These are phyloP conservation scores for Aspergillus tanneri DNA, from an alignment of 2,329 filamentous ascomycete genomes.

Conservation along the genomic window DNA sequence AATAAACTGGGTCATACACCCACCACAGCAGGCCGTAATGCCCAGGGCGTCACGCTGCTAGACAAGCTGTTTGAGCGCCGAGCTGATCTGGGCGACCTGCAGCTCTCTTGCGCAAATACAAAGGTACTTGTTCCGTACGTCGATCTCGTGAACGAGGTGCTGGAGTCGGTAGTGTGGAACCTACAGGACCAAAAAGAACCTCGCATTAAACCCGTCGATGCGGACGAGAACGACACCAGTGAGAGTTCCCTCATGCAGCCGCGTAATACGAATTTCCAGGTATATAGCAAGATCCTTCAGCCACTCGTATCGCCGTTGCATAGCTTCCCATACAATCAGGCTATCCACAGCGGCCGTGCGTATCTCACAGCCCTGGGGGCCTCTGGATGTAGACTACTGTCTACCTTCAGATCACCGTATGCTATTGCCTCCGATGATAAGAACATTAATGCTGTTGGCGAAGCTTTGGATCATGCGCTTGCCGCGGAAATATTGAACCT, in stretches of 20 bases:
- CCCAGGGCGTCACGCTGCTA: background rate
- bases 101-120: conserved; percentile 7
- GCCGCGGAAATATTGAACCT: background rate
- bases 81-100: background rate
- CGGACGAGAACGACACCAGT: background rate
- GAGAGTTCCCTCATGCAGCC: background rate
- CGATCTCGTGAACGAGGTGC: background rate
- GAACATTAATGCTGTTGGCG: background rate
- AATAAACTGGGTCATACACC: background rate
- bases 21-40: background rate
- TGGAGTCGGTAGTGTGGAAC: background rate
- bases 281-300: background rate
- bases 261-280: background rate
- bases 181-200: background rate
- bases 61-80: conserved; percentile 1
- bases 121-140: conserved; percentile 3
- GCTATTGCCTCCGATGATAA: background rate
- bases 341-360: background rate
- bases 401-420: background rate
- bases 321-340: conserved; percentile 3
- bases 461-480: background rate
- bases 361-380: background rate
- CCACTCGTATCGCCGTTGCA: background rate
- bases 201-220: background rate
- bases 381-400: background rate